Base-by-base conservation (phyloP, 2,329 filamentous ascomycete species). In the Aspergillus intermedius region DNA sequence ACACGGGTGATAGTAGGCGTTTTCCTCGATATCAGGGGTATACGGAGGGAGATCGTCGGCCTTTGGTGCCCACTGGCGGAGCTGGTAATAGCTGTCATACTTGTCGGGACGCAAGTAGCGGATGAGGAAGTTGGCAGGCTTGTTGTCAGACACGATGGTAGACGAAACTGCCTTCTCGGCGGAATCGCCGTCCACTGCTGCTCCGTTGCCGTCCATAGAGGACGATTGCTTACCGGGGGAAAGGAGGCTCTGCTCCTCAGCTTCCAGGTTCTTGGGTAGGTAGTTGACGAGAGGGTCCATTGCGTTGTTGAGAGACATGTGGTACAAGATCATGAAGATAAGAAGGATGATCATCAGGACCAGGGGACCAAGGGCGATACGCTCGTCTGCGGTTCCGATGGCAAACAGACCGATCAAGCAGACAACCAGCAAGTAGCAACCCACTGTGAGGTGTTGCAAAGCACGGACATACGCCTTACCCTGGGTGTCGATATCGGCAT, bases 401-500 rank as follows among this genome's bases (percentile, higher is more conserved):
- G 79, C 86, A 59, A 96, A 91, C 2, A 96, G 77, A 44, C 90
- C 91, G 55, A 95, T 85, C 63, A 96, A 76, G 67, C 88, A 93
- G 25, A 91, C 71, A 55, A 93, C 83, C 1, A 85, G 81, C 32
- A 96, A 77, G 65, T 97, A 96, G 44, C 94, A 75, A 19, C 91
- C 91, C 1, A 85, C 83, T 23, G 91, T 82, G 43, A 94, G 81
- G 50, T 96, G 91, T 65, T 94, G 85, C 45, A 97, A 75, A 1
- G 88, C 91, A n/a, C 85, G 85, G 1, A 88, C 86, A 63, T 95
- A 96, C 58, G 88, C 84, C 12, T 91, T 79, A 13, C 91, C 91
- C 62, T 94, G 88, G 34, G 88, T 95, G 64, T 96, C 90, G 60
- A 95, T 84, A 50, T 81, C 73, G 7, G 87, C 82, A 63, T 94